A percentile compares a stretch with the other conserved stretches of the same genome.
Evolutionary conservation across 768 basidiomycete species (phyloP).

Genomic region (Chalciporus pseudorubinellus): DNA sequence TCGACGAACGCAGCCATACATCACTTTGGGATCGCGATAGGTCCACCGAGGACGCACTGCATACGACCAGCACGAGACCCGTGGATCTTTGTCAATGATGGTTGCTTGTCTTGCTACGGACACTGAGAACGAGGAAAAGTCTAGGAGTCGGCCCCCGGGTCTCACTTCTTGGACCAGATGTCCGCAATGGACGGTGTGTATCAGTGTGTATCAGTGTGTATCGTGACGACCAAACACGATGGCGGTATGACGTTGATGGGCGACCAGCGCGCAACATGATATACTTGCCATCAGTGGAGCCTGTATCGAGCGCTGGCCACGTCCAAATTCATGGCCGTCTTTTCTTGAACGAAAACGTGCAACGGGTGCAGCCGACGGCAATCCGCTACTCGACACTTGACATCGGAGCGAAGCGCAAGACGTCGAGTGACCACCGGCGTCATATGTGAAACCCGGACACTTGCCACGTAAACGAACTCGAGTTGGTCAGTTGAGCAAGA

Average conservation of each 20-base stretch:
- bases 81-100: background rate
- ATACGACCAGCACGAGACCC: background rate
- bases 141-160: too few relatives aligned
- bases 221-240: constrained; percentile 18
- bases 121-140: background rate
- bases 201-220: background rate
- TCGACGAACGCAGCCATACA: too few relatives aligned
- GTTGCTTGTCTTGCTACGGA: background rate
- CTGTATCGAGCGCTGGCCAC: background rate
- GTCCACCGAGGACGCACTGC: background rate
- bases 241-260: constrained; percentile 2
- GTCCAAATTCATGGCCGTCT: too few relatives aligned
- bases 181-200: too few relatives aligned
- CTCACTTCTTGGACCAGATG: too few relatives aligned
- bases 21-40: too few relatives aligned
- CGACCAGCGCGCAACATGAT: background rate
- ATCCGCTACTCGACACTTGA: background rate
- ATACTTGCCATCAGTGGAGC: background rate
- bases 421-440: background rate
- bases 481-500: background rate
- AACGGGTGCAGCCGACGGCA: background rate
- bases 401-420: background rate
- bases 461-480: background rate
- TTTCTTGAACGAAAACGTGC: background rate
- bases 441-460: background rate